phyloP scores from a whole-genome alignment of 352 stramenopile genomes.

The Poterioochromonas sp. region DNA sequence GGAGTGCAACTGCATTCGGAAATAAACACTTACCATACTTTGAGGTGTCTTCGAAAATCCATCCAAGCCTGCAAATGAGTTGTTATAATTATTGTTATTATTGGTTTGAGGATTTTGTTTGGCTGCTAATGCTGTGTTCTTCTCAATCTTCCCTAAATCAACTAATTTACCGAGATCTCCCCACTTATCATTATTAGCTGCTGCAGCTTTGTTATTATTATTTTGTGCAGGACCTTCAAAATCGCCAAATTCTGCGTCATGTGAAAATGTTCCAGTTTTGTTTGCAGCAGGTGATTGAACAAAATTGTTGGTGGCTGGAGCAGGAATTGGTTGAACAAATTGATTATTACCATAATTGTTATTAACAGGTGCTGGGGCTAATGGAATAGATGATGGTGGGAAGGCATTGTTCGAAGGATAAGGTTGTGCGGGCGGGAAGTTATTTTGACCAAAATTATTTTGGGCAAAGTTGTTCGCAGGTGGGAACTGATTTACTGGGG shows the following conservation, averaged over 20 bases:
- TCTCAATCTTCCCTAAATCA: slow-evolving; percentile 12
- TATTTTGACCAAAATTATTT: no score
- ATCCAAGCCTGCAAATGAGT: slow-evolving; percentile 36
- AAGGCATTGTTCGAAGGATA: no score
- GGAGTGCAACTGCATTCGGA: background rate
- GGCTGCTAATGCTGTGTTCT: slow-evolving; percentile 12
- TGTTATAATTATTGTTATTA: background rate
- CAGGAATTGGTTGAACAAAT: background rate
- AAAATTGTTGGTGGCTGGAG: background rate
- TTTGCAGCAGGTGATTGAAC: background rate
- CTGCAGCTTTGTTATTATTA: background rate
- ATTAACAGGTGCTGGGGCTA: background rate
- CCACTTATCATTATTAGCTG: background rate
- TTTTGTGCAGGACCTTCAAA: background rate
- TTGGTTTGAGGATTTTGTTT: background rate
- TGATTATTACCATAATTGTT: background rate
- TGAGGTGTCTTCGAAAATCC: slow-evolving; percentile 29
- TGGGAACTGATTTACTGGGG: background rate
- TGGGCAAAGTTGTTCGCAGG: background rate
- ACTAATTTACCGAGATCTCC: slow-evolving; percentile 1
- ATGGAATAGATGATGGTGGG: no score
- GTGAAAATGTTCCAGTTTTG: background rate
- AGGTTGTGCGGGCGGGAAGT: no score
- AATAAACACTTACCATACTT: slow-evolving; percentile 27
- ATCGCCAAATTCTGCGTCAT: slow-evolving; percentile 36